Conservation (phyloP, 495 filamentous ascomycete genomes). For the Pseudomonodictys pantanalensis region DNA sequence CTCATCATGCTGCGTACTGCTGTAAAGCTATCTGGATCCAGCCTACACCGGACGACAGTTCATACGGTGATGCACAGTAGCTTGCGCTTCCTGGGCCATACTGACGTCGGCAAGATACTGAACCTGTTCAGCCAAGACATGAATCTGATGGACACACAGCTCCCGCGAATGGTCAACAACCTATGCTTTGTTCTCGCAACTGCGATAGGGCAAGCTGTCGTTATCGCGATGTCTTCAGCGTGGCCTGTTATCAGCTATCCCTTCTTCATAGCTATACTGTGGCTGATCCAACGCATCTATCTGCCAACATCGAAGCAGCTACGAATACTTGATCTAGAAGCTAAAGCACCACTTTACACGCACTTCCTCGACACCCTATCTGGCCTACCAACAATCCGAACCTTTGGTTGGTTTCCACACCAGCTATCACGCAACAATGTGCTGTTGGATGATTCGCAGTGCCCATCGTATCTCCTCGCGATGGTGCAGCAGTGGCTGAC, state of each 20-base stretch:
- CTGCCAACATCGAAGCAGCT: conserved; percentile 20
- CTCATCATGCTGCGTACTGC: conserved; percentile 19
- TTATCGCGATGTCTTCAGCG: conserved; percentile 38
- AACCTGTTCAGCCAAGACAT: conserved; percentile 16
- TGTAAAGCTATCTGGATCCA: conserved; percentile 23
- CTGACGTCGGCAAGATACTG: conserved; percentile 6
- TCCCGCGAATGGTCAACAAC: too few species aligned
- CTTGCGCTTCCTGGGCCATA: conserved; percentile 25
- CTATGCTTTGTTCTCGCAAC: too few species aligned
- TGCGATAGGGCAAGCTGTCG: conserved; percentile 37
- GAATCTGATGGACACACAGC: conserved; percentile 19
- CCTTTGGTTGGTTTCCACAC: too few species aligned
- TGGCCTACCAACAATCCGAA: conserved; percentile 16
- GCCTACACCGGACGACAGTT: conserved; percentile 34
- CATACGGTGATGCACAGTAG: conserved; percentile 34
- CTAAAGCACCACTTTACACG: conserved; percentile 12
- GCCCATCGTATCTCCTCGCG: conserved; percentile 12
- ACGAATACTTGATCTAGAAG: conserved; percentile 15
- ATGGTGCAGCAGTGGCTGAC: conserved; percentile 21
- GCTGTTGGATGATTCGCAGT: conserved; percentile 6
- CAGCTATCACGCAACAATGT: conserved; percentile 9
- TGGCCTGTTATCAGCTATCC: conserved; percentile 33
- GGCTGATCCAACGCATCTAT: conserved; percentile 15
- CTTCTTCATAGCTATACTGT: conserved; percentile 6
- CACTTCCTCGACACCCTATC: conserved; percentile 19